Evolutionary conservation across 1,139 yeast genomes (phyloP).

Genomic region (Kazachstania sp.): DNA sequence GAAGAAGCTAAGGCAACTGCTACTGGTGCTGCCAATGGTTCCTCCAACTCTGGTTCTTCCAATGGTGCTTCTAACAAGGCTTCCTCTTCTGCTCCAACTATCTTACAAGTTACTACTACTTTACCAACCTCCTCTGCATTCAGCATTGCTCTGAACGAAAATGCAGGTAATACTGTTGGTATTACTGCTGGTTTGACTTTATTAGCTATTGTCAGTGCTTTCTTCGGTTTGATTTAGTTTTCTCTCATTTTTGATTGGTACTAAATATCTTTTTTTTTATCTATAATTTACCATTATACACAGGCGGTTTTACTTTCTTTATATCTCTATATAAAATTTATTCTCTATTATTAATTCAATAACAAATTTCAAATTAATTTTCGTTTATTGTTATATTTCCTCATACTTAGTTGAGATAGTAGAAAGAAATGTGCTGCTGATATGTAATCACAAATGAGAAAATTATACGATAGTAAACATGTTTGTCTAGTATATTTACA

Average conservation of each 20-base stretch:
- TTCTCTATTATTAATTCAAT: too few species aligned
- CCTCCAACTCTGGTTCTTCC: not conserved
- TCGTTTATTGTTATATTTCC: too few species aligned
- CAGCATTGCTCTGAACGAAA: not conserved
- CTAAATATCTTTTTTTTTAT: not conserved
- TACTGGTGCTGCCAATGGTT: not conserved
- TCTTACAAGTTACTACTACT: not conserved
- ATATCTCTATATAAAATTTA: too few species aligned
- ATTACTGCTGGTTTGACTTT: not conserved
- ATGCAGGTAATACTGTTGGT: constrained; percentile 1
- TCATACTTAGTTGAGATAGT: too few species aligned
- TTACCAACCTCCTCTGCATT: not conserved
- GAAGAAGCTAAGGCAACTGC: constrained; percentile 3
- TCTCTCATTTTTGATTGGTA: not conserved
- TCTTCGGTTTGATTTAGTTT: not conserved
- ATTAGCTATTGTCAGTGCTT: not conserved
- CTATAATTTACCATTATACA: not conserved
- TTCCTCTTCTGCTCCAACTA: not conserved
- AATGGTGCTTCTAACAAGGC: not conserved
- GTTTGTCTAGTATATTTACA: too few species aligned
- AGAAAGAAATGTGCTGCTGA: too few species aligned
- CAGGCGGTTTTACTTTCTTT: too few species aligned
- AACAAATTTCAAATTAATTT: too few species aligned
- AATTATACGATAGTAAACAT: too few species aligned
- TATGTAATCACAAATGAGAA: too few species aligned